Evolutionary conservation across 371 early-diverging fungal genomes (phyloP).

Genomic region (Mortierella sp.): DNA sequence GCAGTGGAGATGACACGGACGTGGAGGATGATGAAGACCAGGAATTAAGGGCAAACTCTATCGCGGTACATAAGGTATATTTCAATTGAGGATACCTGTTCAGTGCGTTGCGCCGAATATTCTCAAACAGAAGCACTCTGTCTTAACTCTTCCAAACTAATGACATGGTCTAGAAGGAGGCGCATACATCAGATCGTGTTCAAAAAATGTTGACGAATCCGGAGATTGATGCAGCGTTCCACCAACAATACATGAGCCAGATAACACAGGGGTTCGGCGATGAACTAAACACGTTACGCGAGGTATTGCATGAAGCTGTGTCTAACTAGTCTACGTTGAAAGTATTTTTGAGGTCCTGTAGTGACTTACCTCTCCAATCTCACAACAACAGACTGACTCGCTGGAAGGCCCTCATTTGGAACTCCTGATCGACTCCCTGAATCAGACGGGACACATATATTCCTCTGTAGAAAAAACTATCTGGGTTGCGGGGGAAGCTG

Average conservation of each 20-base stretch:
- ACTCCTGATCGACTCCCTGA: slow-evolving; percentile 52
- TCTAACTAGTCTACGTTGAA: no score
- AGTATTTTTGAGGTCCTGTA: no score
- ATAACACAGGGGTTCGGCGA: slow-evolving; percentile 56
- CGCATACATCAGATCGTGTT: slow-evolving; percentile 54
- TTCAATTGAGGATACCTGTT: not conserved
- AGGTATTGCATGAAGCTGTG: slow-evolving; percentile 24
- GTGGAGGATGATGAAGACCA: slow-evolving; percentile 52
- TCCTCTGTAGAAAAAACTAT: slow-evolving; percentile 46
- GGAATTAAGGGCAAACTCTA: slow-evolving; percentile 28
- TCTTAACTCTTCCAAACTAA: no score
- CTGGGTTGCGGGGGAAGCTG: slow-evolving; percentile 37
- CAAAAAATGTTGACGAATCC: slow-evolving; percentile 45
- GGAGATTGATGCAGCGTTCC: slow-evolving; percentile 53
- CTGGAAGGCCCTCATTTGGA: slow-evolving; percentile 48
- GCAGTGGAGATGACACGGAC: slow-evolving; percentile 42
- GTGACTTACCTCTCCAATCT: no score
- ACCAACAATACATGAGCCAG: slow-evolving; percentile 49
- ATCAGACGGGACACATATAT: slow-evolving; percentile 55
- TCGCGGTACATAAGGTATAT: slow-evolving; percentile 17
- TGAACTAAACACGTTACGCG: slow-evolving; percentile 48
- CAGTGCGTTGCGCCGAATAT: no score
- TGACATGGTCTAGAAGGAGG: slow-evolving; percentile 24
- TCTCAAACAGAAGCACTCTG: not conserved
- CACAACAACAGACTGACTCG: slow-evolving; percentile 38